phyloP scores from a whole-genome alignment of 2,329 filamentous ascomycete genomes.

The Metarhizium robertsii region DNA sequence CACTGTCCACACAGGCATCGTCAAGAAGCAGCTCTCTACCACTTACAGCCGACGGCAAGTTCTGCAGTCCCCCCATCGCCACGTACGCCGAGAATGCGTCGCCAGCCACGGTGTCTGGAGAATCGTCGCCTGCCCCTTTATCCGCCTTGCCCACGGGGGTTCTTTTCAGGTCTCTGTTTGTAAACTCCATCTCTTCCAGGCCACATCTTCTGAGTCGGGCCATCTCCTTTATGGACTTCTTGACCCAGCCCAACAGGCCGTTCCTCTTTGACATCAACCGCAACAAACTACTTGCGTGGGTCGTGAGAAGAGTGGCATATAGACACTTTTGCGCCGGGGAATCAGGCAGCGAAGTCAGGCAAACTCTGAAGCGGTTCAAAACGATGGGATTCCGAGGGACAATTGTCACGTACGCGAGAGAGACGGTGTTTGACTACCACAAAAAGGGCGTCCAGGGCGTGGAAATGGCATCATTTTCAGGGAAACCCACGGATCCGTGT shows the following conservation, averaged over 20 bases:
- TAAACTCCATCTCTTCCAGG: slow-evolving; percentile 37
- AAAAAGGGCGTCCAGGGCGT: slow-evolving; percentile 14
- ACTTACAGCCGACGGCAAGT: background rate
- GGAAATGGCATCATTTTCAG: slow-evolving; percentile 24
- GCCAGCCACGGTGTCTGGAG: background rate
- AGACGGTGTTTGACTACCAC: slow-evolving; percentile 31
- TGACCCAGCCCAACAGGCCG: slow-evolving; percentile 27
- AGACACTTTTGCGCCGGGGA: slow-evolving; percentile 50
- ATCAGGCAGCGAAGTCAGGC: slow-evolving; percentile 34
- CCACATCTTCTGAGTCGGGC: slow-evolving; percentile 28
- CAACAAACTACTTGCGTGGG: slow-evolving; percentile 36
- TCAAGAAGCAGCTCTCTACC: background rate
- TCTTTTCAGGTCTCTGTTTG: slow-evolving; percentile 30
- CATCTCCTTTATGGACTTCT: slow-evolving; percentile 26
- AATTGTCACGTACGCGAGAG: slow-evolving; percentile 44
- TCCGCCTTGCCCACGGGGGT: slow-evolving; percentile 22
- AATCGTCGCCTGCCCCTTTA: slow-evolving; percentile 9
- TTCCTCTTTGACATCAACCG: slow-evolving; percentile 32
- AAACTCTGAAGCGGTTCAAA: slow-evolving; percentile 30
- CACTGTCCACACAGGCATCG: background rate
- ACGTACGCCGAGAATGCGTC: background rate
- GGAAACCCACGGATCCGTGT: slow-evolving; percentile 28
- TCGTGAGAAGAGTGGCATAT: slow-evolving; percentile 41
- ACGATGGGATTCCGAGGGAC: slow-evolving; percentile 43
- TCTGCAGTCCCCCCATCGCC: background rate